phyloP scores from a whole-genome alignment of 1,284 basidiomycete genomes.

The Vanrija pseudolonga region DNA sequence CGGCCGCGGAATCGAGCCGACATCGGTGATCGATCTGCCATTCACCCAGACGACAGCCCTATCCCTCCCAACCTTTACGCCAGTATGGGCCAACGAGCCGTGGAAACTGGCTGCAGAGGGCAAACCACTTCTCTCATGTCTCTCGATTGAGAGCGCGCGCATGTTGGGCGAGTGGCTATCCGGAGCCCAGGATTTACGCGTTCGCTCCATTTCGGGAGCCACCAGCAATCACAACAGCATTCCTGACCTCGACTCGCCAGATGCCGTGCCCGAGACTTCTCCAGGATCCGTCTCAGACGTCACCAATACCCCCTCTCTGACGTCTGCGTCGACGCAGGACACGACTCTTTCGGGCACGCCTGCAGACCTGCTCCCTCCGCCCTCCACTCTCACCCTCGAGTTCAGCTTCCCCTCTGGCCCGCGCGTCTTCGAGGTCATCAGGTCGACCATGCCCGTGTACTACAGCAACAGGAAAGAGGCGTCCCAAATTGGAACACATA shows the following conservation, averaged over 20 bases:
- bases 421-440: conserved; percentile 31
- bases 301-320: too few species aligned
- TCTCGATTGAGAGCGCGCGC: conserved; percentile 28
- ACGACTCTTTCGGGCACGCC: not conserved
- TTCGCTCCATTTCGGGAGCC: not conserved
- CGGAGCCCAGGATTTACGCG: conserved; percentile 5
- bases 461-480: not conserved
- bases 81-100: conserved; percentile 34
- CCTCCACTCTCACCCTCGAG: conserved; percentile 26
- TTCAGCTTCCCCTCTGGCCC: conserved; percentile 18
- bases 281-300: too few species aligned
- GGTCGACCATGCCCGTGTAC: conserved; percentile 29
- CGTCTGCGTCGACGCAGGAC: not conserved
- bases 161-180: conserved; percentile 35
- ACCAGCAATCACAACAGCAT: too few species aligned
- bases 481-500: conserved; percentile 21
- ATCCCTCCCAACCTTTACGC: conserved; percentile 16
- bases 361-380: conserved; percentile 8
- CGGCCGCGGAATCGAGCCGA: not conserved
- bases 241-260: too few species aligned
- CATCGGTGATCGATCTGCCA: not conserved
- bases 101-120: conserved; percentile 28
- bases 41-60: not conserved
- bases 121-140: conserved; percentile 25
- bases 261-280: too few species aligned